Evolutionary conservation across 352 stramenopile species (phyloP).

Genomic region (Phytophthora sojae): DNA sequence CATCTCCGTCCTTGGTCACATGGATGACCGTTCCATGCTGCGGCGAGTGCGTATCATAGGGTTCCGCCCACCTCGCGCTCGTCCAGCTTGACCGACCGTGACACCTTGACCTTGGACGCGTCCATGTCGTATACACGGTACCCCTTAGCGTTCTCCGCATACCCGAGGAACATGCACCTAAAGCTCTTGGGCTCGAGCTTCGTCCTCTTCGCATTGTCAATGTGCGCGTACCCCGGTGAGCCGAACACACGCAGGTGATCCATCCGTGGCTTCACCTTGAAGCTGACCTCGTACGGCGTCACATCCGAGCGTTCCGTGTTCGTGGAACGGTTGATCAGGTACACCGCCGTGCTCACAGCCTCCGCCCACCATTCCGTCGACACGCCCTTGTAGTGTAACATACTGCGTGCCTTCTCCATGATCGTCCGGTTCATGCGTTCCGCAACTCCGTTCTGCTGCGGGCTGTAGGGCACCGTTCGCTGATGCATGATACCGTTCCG

Average conservation of each 20-base stretch:
- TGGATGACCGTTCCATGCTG: conserved; percentile 10
- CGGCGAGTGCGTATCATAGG: too few species aligned
- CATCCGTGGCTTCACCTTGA: neutral
- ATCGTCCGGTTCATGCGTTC: too few species aligned
- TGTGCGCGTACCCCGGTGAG: neutral
- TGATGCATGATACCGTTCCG: too few species aligned
- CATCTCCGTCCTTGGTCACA: conserved; percentile 5
- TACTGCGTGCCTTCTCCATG: too few species aligned
- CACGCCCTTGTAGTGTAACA: neutral
- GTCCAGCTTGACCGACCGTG: conserved; percentile 21
- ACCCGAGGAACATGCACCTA: conserved; percentile 2
- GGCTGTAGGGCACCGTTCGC: too few species aligned
- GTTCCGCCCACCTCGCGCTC: conserved; percentile 24
- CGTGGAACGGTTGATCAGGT: neutral
- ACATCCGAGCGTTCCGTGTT: neutral
- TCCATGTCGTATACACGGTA: conserved; percentile 33
- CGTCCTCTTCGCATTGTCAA: neutral
- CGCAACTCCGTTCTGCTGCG: too few species aligned
- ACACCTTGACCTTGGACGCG: conserved; percentile 19
- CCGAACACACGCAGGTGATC: neutral
- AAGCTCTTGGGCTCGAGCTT: neutral
- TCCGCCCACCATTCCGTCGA: neutral
- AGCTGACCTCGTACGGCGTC: neutral
- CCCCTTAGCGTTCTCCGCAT: conserved; percentile 23
- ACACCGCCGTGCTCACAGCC: neutral